Evolutionary conservation across 306 rosid species (phyloP).

Genomic region (Sesbania bispinosa): DNA sequence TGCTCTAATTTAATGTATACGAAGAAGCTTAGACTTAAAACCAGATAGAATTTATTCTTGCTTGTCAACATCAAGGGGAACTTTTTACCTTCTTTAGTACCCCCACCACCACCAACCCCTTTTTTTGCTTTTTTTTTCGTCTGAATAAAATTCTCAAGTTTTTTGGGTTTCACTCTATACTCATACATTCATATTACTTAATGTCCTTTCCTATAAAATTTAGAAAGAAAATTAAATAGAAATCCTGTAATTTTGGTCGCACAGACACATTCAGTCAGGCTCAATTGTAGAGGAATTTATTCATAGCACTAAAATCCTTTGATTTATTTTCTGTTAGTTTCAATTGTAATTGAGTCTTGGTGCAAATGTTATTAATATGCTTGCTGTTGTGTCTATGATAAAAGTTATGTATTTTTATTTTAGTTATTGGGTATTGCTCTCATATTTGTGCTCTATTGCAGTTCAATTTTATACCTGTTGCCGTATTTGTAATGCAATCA

Average conservation of each 20-base stretch:
- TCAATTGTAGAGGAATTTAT: background rate
- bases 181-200: background rate
- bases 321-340: background rate
- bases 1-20: too few relatives aligned
- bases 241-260: background rate
- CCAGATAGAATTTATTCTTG: too few relatives aligned
- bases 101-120: background rate
- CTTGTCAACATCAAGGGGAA: conserved; percentile 6
- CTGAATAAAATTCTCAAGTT: background rate
- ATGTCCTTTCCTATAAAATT: background rate
- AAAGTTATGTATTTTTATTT: background rate
- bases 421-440: background rate
- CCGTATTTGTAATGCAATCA: conserved; percentile 68
- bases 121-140: background rate
- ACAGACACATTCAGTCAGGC: background rate
- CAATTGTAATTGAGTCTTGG: conserved; percentile 13
- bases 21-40: too few relatives aligned
- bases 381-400: background rate
- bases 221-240: background rate
- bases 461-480: conserved; percentile 26
- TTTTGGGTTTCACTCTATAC: conserved; percentile 1
- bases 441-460: conserved; percentile 28
- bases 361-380: background rate
- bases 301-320: background rate
- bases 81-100: conserved; percentile 11